Base-by-base conservation (phyloP, 371 early-diverging fungal species). In the Rhizopus sp. region DNA sequence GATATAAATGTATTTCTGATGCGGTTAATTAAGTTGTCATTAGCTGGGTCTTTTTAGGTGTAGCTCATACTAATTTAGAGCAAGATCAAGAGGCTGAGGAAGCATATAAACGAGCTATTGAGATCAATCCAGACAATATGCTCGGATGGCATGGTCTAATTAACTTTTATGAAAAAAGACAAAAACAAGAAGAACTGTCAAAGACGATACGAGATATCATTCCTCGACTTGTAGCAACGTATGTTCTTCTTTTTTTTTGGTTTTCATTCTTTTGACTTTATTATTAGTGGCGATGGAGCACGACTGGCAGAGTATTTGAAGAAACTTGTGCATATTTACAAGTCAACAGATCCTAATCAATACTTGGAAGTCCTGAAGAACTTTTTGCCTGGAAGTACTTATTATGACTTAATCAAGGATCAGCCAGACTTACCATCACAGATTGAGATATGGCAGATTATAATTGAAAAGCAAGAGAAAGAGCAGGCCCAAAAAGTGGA, bases 61-160 rank as follows among this genome's bases (percentile, higher is more conserved):
- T 94, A 3, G 85, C 92, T 0, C 77, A 88, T 45, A 84, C 88
- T 55, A 86, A 91, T 51, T 63, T 92, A 34, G 81, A 83, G 6
- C 70, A 86, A 38, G 72, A 81, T 52, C 68, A 72, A 37, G 89
- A 90, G 37, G 82, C 88, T 34, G 89, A 88, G 59, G 63, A 68
- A 32, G 78, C 84, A 1, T 95, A 93, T 57, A 65, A 74, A 49
- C 79, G 73, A 40, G 95, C 96, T 0, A 85, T 90, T 33, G 72
- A 74, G 29, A 64, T 86, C 54, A 82, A 78, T 46, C 65, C 79
- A 15, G 78, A 83, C 0, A 79, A 77, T 29, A 64, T 81, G 16
- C 77, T 94, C 10, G 94, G 92, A 5, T 92, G 88, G 77, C 93
- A 95, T 64, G 95, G 92, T 42, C 40, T 79, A 29, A 57, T 79